phyloP scores from a whole-genome alignment of 83 land plant genomes.

The Isoetes engelmannii region DNA sequence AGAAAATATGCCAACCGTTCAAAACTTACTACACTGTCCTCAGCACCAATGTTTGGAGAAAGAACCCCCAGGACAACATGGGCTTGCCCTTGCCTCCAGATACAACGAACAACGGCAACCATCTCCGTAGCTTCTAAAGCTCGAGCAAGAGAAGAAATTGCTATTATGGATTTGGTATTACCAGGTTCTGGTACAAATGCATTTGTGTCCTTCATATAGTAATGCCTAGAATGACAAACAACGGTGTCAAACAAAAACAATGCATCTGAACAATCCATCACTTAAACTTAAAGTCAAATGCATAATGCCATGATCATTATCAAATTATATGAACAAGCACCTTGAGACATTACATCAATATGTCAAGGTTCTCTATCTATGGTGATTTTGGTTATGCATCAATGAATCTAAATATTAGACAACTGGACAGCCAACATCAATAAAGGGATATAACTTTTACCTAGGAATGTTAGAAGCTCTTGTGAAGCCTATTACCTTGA shows the following conservation, averaged over 20 bases:
- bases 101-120: slow-evolving; percentile 82
- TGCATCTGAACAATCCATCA: no score
- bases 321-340: neutral
- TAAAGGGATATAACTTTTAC: slow-evolving; percentile 25
- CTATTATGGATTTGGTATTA: slow-evolving; percentile 58
- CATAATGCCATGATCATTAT: neutral
- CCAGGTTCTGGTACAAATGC: slow-evolving; percentile 87
- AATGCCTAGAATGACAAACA: slow-evolving; percentile 45
- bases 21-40: slow-evolving; percentile 50
- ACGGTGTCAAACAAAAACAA: no score
- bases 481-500: slow-evolving; percentile 82
- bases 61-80: slow-evolving; percentile 72
- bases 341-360: no score
- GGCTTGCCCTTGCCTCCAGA: slow-evolving; percentile 83
- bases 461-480: slow-evolving; percentile 60
- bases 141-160: slow-evolving; percentile 81
- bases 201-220: slow-evolving; percentile 81
- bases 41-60: slow-evolving; percentile 59
- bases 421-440: neutral
- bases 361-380: no score
- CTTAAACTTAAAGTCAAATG: neutral
- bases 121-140: slow-evolving; percentile 72
- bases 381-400: no score
- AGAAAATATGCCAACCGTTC: neutral
- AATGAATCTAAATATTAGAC: no score